phyloP scores from a whole-genome alignment of 139 green algal genomes.

The Mesostigma viride region DNA sequence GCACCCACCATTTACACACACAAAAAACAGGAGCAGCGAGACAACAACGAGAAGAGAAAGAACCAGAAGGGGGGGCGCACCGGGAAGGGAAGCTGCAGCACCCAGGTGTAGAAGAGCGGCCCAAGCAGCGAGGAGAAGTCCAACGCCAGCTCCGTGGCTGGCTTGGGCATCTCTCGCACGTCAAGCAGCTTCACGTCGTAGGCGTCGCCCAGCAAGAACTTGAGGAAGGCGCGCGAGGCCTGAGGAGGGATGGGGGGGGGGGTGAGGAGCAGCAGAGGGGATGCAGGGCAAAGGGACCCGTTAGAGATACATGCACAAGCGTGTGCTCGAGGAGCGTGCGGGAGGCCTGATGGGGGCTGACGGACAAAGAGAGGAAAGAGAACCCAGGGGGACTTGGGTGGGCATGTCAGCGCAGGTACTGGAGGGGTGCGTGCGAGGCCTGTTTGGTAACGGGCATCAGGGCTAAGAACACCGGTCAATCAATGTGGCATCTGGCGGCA shows the following conservation, averaged over 20 bases:
- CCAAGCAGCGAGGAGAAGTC: constrained; percentile 70
- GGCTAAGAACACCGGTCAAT: too few species aligned
- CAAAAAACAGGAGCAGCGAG: too few species aligned
- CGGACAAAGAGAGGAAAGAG: too few species aligned
- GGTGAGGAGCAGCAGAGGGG: background rate
- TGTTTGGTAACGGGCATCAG: too few species aligned
- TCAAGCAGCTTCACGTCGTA: constrained; percentile 20
- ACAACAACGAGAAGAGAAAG: background rate
- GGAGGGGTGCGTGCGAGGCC: too few species aligned
- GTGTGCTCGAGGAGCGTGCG: background rate
- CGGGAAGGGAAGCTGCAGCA: constrained; percentile 54
- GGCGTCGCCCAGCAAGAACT: background rate
- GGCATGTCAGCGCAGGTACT: too few species aligned
- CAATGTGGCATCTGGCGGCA: too few species aligned
- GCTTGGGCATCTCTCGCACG: constrained; percentile 55
- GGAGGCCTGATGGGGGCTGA: background rate
- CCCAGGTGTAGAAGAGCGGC: constrained; percentile 74
- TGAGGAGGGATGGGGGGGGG: background rate
- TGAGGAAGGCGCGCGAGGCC: constrained; percentile 19
- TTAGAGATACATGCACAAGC: background rate
- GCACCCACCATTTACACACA: too few species aligned
- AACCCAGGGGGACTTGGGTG: too few species aligned
- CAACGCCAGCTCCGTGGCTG: constrained; percentile 37
- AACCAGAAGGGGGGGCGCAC: constrained; percentile 6
- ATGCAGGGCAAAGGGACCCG: background rate